phyloP scores from a whole-genome alignment of 495 filamentous ascomycete species.

The Talaromyces borbonicus region DNA sequence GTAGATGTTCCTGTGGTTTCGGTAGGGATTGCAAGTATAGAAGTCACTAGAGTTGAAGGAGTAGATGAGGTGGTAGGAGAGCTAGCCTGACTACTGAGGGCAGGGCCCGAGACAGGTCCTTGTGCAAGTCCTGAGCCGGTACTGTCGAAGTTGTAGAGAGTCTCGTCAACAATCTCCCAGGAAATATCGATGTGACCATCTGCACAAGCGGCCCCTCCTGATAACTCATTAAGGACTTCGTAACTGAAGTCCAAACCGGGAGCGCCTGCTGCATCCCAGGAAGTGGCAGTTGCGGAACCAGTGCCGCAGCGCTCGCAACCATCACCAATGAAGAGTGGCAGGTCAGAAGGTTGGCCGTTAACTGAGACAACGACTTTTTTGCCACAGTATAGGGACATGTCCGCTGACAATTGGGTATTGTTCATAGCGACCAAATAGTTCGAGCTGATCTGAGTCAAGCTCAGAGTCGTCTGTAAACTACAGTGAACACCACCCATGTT shows the following conservation, averaged over 20 bases:
- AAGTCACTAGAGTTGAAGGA: too few relatives aligned
- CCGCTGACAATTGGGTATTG: constrained; percentile 3
- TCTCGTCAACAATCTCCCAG: constrained; percentile 13
- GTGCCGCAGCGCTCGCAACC: constrained; percentile 11
- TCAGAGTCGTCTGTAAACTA: constrained; percentile 5
- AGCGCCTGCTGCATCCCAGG: constrained; percentile 10
- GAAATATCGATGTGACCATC: constrained; percentile 10
- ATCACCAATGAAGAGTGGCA: constrained; percentile 12
- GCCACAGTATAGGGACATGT: constrained; percentile 10
- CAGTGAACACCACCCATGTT: constrained; percentile 10
- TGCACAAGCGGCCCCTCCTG: constrained; percentile 8
- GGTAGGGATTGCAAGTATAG: too few relatives aligned
- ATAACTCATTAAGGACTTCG: constrained; percentile 9
- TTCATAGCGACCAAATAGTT: constrained; percentile 14
- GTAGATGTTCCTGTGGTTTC: too few relatives aligned
- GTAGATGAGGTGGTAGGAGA: too few relatives aligned
- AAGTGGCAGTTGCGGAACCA: constrained; percentile 1
- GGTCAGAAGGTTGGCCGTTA: constrained; percentile 10
- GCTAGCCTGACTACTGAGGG: too few relatives aligned
- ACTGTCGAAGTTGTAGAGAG: constrained; percentile 10
- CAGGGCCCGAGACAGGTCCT: background rate
- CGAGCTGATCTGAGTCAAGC: constrained; percentile 10
- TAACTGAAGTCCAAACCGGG: constrained; percentile 12
- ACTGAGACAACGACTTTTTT: constrained; percentile 12
- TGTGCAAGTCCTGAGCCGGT: background rate